Percentiles rank a stretch among this genome's conserved stretches.
phyloP scores from a whole-genome alignment of 441 rosid genomes.

The Adansonia gregorii region DNA sequence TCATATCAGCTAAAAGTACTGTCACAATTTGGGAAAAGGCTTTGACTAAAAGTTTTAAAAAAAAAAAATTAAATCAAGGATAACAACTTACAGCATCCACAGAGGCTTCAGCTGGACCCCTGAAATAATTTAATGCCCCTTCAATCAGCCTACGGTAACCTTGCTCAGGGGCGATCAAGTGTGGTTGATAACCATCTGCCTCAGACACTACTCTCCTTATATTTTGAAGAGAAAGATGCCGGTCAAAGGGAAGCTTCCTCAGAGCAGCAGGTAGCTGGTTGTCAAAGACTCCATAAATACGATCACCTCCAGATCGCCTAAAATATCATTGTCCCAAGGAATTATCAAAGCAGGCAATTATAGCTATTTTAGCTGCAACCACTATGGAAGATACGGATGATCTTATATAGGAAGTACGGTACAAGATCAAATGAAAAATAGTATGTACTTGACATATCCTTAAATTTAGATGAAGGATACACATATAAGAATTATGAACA shows the following conservation, averaged over 20 bases:
- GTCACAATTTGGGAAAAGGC: background rate
- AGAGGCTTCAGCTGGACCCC: slow-evolving; percentile 93
- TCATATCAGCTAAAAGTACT: slow-evolving; percentile 17
- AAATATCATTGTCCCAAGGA: slow-evolving; percentile 23
- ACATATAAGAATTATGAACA: slow-evolving; percentile 22
- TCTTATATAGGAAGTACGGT: background rate
- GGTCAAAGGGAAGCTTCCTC: slow-evolving; percentile 89
- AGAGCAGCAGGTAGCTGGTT: slow-evolving; percentile 93
- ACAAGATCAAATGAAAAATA: background rate
- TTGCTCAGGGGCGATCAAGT: slow-evolving; percentile 92
- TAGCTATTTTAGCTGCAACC: background rate
- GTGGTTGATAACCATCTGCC: slow-evolving; percentile 96
- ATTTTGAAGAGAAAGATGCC: slow-evolving; percentile 83
- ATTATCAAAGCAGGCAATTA: slow-evolving; percentile 8
- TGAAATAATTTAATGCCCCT: slow-evolving; percentile 66
- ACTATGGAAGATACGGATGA: background rate
- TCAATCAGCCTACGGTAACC: slow-evolving; percentile 88
- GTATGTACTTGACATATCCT: too few relatives aligned
- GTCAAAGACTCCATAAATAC: slow-evolving; percentile 93
- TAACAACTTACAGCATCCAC: slow-evolving; percentile 76
- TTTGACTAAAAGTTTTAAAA: background rate
- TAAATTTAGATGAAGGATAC: too few relatives aligned
- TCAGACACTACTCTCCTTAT: slow-evolving; percentile 84
- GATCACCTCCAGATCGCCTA: slow-evolving; percentile 98
- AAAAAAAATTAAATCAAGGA: background rate